These are phyloP conservation scores for Gentiana dahurica DNA, from an alignment of 257 asterid genomes.

Conservation along the genomic window DNA sequence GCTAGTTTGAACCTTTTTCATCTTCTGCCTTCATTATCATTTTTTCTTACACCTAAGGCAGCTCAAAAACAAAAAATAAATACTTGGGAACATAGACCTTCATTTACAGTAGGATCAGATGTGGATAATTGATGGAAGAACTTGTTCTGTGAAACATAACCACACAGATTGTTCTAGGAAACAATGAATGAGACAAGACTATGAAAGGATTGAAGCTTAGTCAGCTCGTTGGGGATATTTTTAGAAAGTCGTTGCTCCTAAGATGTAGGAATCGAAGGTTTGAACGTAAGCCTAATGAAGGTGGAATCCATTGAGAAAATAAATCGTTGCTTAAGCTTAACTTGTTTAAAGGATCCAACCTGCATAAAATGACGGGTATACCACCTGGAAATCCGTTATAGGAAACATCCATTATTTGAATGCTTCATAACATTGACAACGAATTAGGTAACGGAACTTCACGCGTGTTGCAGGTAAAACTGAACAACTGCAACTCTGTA, in stretches of 20 bases:
- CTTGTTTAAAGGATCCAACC: slow-evolving; percentile 46
- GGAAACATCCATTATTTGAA: slow-evolving; percentile 57
- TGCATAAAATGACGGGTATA: slow-evolving; percentile 45
- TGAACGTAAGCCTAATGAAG: slow-evolving; percentile 43
- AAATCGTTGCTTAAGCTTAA: slow-evolving; percentile 41
- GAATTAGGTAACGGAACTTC: slow-evolving; percentile 50
- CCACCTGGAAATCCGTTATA: slow-evolving; percentile 43
- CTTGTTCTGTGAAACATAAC: slow-evolving; percentile 41
- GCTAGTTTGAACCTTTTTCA: too few relatives aligned
- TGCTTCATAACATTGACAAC: slow-evolving; percentile 31
- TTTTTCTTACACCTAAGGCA: slow-evolving; percentile 6
- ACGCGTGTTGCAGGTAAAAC: slow-evolving; percentile 47
- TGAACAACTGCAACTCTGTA: slow-evolving; percentile 48
- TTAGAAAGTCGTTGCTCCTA: slow-evolving; percentile 42
- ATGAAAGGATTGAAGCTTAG: slow-evolving; percentile 44
- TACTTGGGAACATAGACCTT: slow-evolving; percentile 34
- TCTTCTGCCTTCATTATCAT: too few relatives aligned
- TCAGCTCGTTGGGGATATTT: slow-evolving; percentile 47
- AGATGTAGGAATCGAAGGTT: slow-evolving; percentile 59
- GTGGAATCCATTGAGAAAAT: slow-evolving; percentile 41
- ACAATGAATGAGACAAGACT: slow-evolving; percentile 61
- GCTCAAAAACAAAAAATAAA: slow-evolving; percentile 26
- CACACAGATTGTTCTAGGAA: slow-evolving; percentile 57
- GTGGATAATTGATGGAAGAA: slow-evolving; percentile 46
- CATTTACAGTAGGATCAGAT: slow-evolving; percentile 41